Evolutionary conservation across 2,329 filamentous ascomycete genomes (phyloP).

Genomic region (Nemania abortiva): DNA sequence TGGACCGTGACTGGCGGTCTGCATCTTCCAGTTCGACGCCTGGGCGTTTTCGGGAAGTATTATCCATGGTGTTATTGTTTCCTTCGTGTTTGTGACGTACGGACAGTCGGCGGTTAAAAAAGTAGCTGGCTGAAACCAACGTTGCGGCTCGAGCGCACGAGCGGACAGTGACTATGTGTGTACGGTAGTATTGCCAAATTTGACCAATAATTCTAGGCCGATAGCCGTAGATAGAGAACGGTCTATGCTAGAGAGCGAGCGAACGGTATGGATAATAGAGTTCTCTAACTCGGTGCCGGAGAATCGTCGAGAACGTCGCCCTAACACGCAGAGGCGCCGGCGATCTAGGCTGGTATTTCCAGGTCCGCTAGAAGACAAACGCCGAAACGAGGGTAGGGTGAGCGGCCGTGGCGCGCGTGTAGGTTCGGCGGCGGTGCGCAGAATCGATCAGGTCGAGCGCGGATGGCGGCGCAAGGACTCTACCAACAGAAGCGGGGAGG

Average conservation of each 20-base stretch:
- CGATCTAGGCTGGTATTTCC: background rate
- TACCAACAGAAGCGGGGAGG: background rate
- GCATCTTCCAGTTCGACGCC: conserved; percentile 38
- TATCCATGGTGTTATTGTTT: conserved; percentile 33
- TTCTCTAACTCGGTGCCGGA: background rate
- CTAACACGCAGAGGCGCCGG: background rate
- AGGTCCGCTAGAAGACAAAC: background rate
- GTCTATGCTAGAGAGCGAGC: background rate
- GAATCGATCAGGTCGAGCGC: conserved; percentile 6
- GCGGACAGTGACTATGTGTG: background rate
- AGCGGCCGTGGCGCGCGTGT: background rate
- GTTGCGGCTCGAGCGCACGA: background rate
- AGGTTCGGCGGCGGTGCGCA: background rate
- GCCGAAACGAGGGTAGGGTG: background rate
- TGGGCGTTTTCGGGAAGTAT: conserved; percentile 43
- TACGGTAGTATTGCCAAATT: no score
- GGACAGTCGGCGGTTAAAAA: background rate
- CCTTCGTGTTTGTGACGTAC: background rate
- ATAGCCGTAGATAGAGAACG: background rate
- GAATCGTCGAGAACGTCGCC: background rate
- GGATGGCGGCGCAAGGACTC: background rate
- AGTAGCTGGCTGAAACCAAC: background rate
- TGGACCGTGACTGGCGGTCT: conserved; percentile 35
- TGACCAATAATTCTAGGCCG: background rate
- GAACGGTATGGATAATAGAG: background rate